phyloP scores from a whole-genome alignment of 164 flowering plant species.

The Vitis labrusca region DNA sequence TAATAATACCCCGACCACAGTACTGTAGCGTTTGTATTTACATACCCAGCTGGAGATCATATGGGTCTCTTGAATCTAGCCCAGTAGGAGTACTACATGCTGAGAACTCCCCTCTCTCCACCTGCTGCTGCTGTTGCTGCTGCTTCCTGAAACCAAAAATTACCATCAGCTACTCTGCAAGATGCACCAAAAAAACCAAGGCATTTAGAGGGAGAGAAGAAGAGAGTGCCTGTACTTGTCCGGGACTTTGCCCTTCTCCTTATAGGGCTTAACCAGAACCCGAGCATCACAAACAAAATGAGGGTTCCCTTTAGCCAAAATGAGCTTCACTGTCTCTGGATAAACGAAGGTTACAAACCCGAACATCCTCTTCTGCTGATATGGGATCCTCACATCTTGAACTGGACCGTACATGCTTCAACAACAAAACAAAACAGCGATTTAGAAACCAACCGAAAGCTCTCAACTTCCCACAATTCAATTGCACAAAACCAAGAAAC shows the following conservation, averaged over 20 bases:
- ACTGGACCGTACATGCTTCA: slow-evolving; percentile 65
- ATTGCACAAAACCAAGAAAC: not conserved
- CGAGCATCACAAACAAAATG: slow-evolving; percentile 75
- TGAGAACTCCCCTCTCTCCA: slow-evolving; percentile 65
- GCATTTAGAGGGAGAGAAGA: not conserved
- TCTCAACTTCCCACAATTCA: not conserved
- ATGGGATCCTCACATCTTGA: slow-evolving; percentile 76
- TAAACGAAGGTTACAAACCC: slow-evolving; percentile 72
- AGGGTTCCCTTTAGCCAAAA: slow-evolving; percentile 69
- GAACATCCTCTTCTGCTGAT: slow-evolving; percentile 77
- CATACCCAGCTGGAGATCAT: slow-evolving; percentile 74
- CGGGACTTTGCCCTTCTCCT: slow-evolving; percentile 73
- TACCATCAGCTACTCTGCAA: not conserved
- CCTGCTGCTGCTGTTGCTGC: slow-evolving; percentile 34
- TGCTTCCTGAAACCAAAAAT: slow-evolving; percentile 30
- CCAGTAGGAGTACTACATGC: slow-evolving; percentile 71
- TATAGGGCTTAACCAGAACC: slow-evolving; percentile 75
- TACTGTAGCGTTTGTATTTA: too few species aligned
- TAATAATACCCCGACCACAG: too few species aligned
- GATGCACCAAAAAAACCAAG: not conserved
- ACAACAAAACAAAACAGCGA: not conserved
- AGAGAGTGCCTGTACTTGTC: slow-evolving; percentile 51
- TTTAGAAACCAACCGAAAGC: not conserved
- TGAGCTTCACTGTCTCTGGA: slow-evolving; percentile 64
- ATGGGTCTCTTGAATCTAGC: slow-evolving; percentile 74